Base-by-base conservation (phyloP, 2,329 filamentous ascomycete species). In the Alternaria burnsii region DNA sequence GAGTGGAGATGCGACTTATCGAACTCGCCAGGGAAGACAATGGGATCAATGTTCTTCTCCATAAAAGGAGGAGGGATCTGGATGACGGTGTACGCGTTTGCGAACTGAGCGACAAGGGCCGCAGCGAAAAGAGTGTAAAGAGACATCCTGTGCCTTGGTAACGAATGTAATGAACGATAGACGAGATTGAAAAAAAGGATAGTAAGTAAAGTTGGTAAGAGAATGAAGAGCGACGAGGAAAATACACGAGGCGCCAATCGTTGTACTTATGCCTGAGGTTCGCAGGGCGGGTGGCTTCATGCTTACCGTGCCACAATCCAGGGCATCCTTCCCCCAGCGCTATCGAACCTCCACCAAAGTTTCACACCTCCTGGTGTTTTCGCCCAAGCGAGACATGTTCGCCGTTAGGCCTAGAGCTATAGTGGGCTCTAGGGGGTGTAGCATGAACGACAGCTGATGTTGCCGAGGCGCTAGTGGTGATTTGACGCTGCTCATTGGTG, bases 11-110 rank as follows among this genome's bases (percentile, higher is more conserved):
- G 81, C 4, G 76, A 79, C 50, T 76, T 77, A 57, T 58, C 55
- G 66, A 80, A 81, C 32, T 73, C 55, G 5, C 79, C 80, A 0
- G 81, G 81, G 47, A 78, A 73, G 41, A 82, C 79, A 38, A 82
- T 79, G 2, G 81, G 79, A 53, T 82, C 81, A 58, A 83, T 79
- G 69, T 82, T 82, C 66, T 82, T 83, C 55, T 71, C 64, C 79
- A 82, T 82, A 65, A 81, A 82, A 1, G 72, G 67, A 2, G 65
- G 58, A 16, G 59, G 55, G 2, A 81, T 63, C 52, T 75, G 76
- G 53, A 78, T 71, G 54, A 71, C 67, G 10, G 76, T 79, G 64
- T 79, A 79, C 16, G 74, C 76, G 26, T 68, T 62, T 9, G 69
- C 70, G 11, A 71, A 46, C 36, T 70, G 68, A 11, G 67, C 71